These are phyloP conservation scores for Peronosclerospora sorghi DNA, from an alignment of 352 stramenopile genomes.

Conservation along the genomic window DNA sequence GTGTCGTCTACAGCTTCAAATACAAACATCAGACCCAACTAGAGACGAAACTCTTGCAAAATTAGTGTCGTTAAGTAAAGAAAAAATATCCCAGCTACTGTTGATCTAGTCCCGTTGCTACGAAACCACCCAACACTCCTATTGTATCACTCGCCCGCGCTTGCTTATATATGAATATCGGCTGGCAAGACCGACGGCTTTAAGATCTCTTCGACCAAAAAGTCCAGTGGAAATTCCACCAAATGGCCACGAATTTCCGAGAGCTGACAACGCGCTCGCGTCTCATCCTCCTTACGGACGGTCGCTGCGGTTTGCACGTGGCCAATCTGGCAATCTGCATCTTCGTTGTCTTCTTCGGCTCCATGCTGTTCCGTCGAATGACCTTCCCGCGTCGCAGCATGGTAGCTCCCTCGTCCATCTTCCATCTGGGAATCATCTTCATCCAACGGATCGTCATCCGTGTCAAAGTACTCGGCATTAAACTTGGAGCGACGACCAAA, in stretches of 20 bases:
- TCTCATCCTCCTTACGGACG: slow-evolving; percentile 71
- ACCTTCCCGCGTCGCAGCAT: slow-evolving; percentile 19
- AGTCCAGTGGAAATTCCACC: slow-evolving; percentile 79
- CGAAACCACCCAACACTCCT: not conserved
- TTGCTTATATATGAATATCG: slow-evolving; percentile 80
- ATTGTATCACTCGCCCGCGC: slow-evolving; percentile 2
- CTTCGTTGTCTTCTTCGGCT: slow-evolving; percentile 18
- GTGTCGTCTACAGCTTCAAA: slow-evolving; percentile 19
- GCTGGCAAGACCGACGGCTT: slow-evolving; percentile 71
- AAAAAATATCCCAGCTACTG: slow-evolving; percentile 12
- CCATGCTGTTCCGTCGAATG: slow-evolving; percentile 20
- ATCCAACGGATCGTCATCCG: slow-evolving; percentile 35
- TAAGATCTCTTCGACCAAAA: slow-evolving; percentile 75
- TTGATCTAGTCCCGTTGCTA: not conserved
- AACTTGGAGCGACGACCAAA: slow-evolving; percentile 67
- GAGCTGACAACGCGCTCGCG: slow-evolving; percentile 51
- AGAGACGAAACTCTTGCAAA: not conserved
- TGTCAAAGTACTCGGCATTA: slow-evolving; percentile 67
- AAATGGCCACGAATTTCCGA: slow-evolving; percentile 78
- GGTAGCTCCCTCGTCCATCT: slow-evolving; percentile 31
- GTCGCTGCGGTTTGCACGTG: slow-evolving; percentile 76
- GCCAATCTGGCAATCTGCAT: slow-evolving; percentile 69
- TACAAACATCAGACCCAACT: slow-evolving; percentile 30
- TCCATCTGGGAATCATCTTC: slow-evolving; percentile 57
- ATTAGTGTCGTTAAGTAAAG: not conserved